Evolutionary conservation across 192 early-diverging fungal species (phyloP).

Genomic region (Podila epicladia): DNA sequence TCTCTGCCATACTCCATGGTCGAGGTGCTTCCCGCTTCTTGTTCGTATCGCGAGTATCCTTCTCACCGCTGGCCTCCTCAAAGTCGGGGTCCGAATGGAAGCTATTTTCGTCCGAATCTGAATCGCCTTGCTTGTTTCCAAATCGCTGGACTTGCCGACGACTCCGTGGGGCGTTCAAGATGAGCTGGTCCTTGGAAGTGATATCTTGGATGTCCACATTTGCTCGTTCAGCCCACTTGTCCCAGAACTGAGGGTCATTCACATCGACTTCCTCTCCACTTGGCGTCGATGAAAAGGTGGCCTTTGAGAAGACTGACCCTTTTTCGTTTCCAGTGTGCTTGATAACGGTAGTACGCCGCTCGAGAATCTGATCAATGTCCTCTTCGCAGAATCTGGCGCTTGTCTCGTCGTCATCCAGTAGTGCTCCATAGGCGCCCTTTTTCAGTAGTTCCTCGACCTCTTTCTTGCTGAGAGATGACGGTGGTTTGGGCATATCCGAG

Average conservation of each 20-base stretch:
- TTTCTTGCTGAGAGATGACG: slow-evolving; percentile 71
- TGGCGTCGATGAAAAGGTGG: slow-evolving; percentile 68
- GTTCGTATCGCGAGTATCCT: slow-evolving; percentile 46
- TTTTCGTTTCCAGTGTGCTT: slow-evolving; percentile 74
- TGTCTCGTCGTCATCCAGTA: slow-evolving; percentile 82
- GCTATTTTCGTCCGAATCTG: slow-evolving; percentile 56
- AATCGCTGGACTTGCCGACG: slow-evolving; percentile 69
- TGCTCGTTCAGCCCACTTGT: slow-evolving; percentile 84
- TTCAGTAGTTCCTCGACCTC: slow-evolving; percentile 88
- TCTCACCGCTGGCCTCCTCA: slow-evolving; percentile 39
- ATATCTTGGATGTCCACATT: slow-evolving; percentile 70
- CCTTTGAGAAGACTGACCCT: slow-evolving; percentile 89
- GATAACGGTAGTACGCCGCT: slow-evolving; percentile 80
- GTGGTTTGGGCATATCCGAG: slow-evolving; percentile 56
- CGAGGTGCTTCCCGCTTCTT: slow-evolving; percentile 54
- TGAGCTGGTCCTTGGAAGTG: slow-evolving; percentile 67
- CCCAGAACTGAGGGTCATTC: slow-evolving; percentile 91
- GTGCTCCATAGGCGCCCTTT: slow-evolving; percentile 90
- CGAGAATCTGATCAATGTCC: slow-evolving; percentile 82
- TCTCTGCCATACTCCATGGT: slow-evolving; percentile 65
- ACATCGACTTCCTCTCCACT: slow-evolving; percentile 71
- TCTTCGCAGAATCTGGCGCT: slow-evolving; percentile 76
- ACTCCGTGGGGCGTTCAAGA: slow-evolving; percentile 73
- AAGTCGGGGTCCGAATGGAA: slow-evolving; percentile 60
- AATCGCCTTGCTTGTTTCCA: slow-evolving; percentile 52